These are phyloP conservation scores for Aspergillus costaricaensis DNA, from an alignment of 2,329 filamentous ascomycete genomes.

Conservation along the genomic window DNA sequence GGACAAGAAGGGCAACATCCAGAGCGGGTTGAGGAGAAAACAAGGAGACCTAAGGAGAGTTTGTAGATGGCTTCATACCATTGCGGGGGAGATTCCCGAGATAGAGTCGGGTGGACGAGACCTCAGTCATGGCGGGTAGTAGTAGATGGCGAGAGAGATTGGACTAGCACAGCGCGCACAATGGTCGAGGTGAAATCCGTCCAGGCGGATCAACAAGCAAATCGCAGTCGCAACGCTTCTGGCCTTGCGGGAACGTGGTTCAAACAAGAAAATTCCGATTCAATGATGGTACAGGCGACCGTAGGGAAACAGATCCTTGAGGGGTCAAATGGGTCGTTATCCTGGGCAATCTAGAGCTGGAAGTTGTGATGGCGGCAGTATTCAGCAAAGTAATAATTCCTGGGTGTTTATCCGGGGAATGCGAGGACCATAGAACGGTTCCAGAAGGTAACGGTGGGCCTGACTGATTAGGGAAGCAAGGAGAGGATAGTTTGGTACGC, in stretches of 20 bases:
- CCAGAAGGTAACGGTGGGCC: constrained; percentile 10
- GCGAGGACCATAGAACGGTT: constrained; percentile 7
- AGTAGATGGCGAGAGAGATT: not conserved
- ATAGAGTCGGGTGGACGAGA: constrained; percentile 93
- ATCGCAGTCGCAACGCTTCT: not conserved
- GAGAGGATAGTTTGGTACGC: not conserved
- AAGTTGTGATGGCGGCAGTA: not conserved
- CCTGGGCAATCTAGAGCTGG: constrained; percentile 4
- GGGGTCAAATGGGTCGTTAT: constrained; percentile 7
- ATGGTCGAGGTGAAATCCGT: constrained; percentile 6
- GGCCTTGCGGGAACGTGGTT: constrained; percentile 1
- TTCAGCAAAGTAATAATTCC: constrained; percentile 5
- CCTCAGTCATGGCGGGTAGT: constrained; percentile 68
- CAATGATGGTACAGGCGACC: not conserved
- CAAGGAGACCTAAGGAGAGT: constrained; percentile 26
- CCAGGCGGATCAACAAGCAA: constrained; percentile 7
- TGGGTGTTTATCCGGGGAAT: constrained; percentile 10
- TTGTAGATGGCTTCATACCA: constrained; percentile 64
- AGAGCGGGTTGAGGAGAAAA: constrained; percentile 19
- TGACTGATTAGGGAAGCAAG: not conserved
- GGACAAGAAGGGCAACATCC: constrained; percentile 20
- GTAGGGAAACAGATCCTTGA: not conserved
- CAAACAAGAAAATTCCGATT: constrained; percentile 5
- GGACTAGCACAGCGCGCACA: constrained; percentile 3
- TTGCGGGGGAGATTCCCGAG: constrained; percentile 95